A percentile compares a stretch with the other conserved stretches of the same genome.
Conservation (phyloP, 2,329 filamentous ascomycete species). For the Paradendryphiella salina region DNA sequence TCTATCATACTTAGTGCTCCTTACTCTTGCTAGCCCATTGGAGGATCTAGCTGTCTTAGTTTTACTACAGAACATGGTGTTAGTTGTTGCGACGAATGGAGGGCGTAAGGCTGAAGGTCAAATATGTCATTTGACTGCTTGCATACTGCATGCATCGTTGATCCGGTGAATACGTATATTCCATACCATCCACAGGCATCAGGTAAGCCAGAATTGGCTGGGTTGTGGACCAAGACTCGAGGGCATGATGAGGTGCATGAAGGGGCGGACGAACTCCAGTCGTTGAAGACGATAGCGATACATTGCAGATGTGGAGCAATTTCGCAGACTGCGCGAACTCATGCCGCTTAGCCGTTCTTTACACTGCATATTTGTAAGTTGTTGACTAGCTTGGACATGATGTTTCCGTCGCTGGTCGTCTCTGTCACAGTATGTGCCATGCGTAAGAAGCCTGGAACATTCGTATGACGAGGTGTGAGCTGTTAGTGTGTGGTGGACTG, state of each 20-base stretch:
- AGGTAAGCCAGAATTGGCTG: conserved; percentile 13
- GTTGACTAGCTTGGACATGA: not conserved
- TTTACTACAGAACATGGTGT: not conserved
- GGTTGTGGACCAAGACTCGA: conserved; percentile 2
- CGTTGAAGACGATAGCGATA: conserved; percentile 2
- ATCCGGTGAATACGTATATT: conserved; percentile 23
- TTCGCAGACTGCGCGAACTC: conserved; percentile 22
- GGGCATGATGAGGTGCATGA: conserved; percentile 13
- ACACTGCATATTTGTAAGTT: not conserved
- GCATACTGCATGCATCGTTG: conserved; percentile 12
- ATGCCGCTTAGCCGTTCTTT: conserved; percentile 13
- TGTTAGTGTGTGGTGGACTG: not conserved
- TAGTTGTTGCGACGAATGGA: conserved; percentile 3
- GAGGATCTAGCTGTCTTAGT: too few species aligned
- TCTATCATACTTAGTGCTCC: not conserved
- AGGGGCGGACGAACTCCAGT: conserved; percentile 7
- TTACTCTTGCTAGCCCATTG: conserved; percentile 3
- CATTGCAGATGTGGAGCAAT: conserved; percentile 14
- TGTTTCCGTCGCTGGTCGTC: not conserved
- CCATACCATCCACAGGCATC: conserved; percentile 1
- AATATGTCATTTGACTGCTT: conserved; percentile 10
- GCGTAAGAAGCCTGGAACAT: not conserved
- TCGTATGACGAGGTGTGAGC: not conserved
- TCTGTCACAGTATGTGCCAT: not conserved
- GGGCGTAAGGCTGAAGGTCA: conserved; percentile 18